These are phyloP conservation scores for Lentinus brumalis DNA, from an alignment of 768 basidiomycete genomes.

Conservation along the genomic window DNA sequence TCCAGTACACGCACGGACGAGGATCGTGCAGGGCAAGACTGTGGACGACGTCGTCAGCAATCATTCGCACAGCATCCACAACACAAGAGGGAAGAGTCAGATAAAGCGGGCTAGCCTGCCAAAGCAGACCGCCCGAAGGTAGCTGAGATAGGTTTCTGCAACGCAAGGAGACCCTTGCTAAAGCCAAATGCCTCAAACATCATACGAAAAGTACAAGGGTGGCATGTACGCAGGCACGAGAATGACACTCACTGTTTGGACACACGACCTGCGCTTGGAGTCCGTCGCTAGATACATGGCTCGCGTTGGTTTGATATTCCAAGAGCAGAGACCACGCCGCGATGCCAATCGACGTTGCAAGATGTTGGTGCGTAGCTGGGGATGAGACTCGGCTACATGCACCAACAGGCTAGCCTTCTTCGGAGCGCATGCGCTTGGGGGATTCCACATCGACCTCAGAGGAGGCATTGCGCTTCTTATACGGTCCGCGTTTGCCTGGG, in stretches of 20 bases:
- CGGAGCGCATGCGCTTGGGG: constrained; percentile 2
- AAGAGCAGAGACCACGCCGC: too few relatives aligned
- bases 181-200: constrained; percentile 97
- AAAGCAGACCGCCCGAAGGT: constrained; percentile 69
- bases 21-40: too few relatives aligned
- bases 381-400: background rate
- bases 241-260: background rate
- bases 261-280: too few relatives aligned
- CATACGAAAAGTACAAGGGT: constrained; percentile 37
- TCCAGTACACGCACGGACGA: too few relatives aligned
- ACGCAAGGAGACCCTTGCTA: constrained; percentile 61
- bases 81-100: constrained; percentile 34
- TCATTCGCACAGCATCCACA: background rate
- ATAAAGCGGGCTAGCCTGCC: constrained; percentile 45
- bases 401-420: background rate
- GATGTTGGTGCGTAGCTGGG: too few relatives aligned
- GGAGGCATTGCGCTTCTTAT: constrained; percentile 11
- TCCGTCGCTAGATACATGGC: background rate
- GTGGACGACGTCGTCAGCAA: background rate
- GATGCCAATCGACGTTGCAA: too few relatives aligned
- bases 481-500: background rate
- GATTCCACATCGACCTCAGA: background rate
- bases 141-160: constrained; percentile 91
- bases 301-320: background rate
- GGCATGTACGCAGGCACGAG: background rate